These are phyloP conservation scores for Wickerhamomyces mucosus DNA, from an alignment of 805 yeast species.

Conservation along the genomic window DNA sequence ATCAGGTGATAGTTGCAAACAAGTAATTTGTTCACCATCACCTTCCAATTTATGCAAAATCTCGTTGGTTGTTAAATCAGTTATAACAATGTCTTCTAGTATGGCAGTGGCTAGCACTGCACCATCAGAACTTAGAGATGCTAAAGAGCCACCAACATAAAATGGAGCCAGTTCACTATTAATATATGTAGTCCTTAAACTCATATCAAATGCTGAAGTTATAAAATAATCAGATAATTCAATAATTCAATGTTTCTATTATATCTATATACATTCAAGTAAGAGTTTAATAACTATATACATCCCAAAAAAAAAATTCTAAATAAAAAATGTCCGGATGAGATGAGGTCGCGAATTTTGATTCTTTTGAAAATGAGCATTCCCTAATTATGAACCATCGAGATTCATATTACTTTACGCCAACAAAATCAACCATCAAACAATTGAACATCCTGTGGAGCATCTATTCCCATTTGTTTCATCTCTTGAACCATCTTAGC, in stretches of 20 bases:
- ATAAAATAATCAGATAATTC: too few species aligned
- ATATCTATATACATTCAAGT: too few species aligned
- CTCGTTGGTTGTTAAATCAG: conserved; percentile 51
- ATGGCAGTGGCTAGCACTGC: conserved; percentile 67
- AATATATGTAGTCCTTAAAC: conserved; percentile 23
- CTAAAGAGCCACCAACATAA: conserved; percentile 78
- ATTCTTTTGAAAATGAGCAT: too few species aligned
- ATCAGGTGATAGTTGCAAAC: conserved; percentile 68
- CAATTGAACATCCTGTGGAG: conserved; percentile 16
- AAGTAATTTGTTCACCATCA: conserved; percentile 77
- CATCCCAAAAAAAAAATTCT: too few species aligned
- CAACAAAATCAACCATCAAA: too few species aligned
- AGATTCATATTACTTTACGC: too few species aligned
- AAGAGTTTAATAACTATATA: too few species aligned
- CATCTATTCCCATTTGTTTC: conserved; percentile 19
- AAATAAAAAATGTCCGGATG: too few species aligned
- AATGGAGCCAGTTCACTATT: conserved; percentile 59
- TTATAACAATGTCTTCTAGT: conserved; percentile 64
- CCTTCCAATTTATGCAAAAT: conserved; percentile 60
- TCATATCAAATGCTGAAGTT: too few species aligned
- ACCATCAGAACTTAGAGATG: conserved; percentile 56
- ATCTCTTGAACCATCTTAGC: conserved; percentile 13
- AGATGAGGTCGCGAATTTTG: too few species aligned
- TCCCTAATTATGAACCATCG: too few species aligned
- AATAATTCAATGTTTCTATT: too few species aligned